These are phyloP conservation scores for Ophiostoma sp. DNA, from an alignment of 2,329 filamentous ascomycete genomes.

Conservation along the genomic window DNA sequence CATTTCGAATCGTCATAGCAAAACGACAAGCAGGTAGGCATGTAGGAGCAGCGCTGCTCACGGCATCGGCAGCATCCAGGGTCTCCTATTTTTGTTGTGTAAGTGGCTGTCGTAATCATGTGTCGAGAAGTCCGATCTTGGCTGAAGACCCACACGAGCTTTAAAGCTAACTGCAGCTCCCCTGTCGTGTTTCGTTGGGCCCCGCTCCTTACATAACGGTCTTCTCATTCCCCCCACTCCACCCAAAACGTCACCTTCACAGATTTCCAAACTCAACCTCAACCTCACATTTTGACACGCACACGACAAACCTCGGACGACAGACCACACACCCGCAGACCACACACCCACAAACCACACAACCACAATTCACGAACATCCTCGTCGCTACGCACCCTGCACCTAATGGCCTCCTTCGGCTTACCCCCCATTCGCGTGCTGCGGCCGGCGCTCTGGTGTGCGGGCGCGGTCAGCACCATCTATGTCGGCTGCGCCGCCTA, in stretches of 20 bases:
- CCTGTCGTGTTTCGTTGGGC: neutral
- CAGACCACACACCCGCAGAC: too few species aligned
- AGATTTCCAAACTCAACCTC: neutral
- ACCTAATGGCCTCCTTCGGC: conserved; percentile 17
- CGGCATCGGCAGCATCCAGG: neutral
- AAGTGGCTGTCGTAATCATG: neutral
- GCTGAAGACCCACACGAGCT: conserved; percentile 4
- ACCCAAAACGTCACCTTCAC: neutral
- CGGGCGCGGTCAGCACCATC: conserved; percentile 27
- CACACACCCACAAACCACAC: too few species aligned
- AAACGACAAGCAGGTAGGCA: neutral
- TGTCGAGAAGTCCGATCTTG: too few species aligned
- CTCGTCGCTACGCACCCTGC: too few species aligned
- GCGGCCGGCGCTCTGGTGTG: conserved; percentile 31
- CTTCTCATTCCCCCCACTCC: neutral
- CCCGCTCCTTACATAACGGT: neutral
- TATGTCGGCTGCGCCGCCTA: conserved; percentile 28
- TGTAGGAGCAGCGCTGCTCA: too few species aligned
- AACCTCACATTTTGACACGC: neutral
- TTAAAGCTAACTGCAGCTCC: neutral
- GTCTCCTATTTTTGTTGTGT: neutral
- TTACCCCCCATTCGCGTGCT: conserved; percentile 30
- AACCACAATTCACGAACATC: too few species aligned
- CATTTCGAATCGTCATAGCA: neutral
- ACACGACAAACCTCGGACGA: neutral